A percentile compares a stretch with the other conserved stretches of the same genome.
Conservation (phyloP, 2,329 filamentous ascomycete species). For the Shiraia bambusicola region DNA sequence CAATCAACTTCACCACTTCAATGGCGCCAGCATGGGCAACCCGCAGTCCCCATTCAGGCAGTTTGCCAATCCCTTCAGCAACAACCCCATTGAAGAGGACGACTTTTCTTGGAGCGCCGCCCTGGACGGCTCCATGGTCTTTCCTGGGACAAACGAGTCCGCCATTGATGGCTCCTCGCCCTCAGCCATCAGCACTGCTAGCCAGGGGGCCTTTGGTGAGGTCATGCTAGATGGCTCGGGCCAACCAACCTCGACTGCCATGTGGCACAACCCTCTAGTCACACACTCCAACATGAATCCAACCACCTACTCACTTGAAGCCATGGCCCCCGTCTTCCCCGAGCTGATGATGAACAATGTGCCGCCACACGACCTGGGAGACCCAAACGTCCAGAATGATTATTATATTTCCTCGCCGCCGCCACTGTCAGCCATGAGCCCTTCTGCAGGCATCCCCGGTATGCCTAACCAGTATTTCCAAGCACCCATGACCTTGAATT, state of each 20-base stretch:
- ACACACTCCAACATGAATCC: constrained; percentile 65
- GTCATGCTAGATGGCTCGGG: constrained; percentile 77
- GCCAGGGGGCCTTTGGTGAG: constrained; percentile 88
- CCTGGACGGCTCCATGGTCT: constrained; percentile 67
- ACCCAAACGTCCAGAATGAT: constrained; percentile 68
- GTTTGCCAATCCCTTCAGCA: constrained; percentile 56
- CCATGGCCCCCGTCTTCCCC: constrained; percentile 72
- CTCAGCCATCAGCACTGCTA: constrained; percentile 92
- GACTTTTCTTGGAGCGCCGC: constrained; percentile 86
- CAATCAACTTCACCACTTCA: constrained; percentile 81
- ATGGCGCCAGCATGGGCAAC: constrained; percentile 68
- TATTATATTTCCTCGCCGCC: constrained; percentile 78
- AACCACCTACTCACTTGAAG: constrained; percentile 73
- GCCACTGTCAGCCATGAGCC: constrained; percentile 72
- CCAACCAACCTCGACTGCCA: constrained; percentile 39
- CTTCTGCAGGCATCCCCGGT: constrained; percentile 65
- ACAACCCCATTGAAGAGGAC: constrained; percentile 66
- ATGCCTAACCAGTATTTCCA: constrained; percentile 62
- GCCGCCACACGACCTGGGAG: constrained; percentile 73
- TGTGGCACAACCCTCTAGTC: constrained; percentile 56
- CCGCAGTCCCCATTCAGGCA: constrained; percentile 51
- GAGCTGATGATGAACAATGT: constrained; percentile 67
- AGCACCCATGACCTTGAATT: constrained; percentile 67
- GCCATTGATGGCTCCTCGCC: constrained; percentile 92
- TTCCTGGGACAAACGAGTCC: constrained; percentile 65